Evolutionary conservation across 495 filamentous ascomycete species (phyloP).

Genomic region (Thermothielavioides terrestris): DNA sequence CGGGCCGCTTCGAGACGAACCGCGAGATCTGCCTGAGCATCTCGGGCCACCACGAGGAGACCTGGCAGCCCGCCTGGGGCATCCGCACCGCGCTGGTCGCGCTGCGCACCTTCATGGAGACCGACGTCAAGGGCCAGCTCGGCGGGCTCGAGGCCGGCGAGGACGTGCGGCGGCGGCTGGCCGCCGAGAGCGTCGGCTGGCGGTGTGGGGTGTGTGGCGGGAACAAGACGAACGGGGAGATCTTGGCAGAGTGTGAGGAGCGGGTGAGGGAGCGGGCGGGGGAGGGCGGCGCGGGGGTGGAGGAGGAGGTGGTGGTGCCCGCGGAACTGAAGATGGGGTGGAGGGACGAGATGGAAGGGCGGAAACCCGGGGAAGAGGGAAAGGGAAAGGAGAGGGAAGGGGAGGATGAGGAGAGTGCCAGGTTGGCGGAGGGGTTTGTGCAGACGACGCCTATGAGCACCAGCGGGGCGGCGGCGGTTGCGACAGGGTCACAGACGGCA

Average conservation of each 20-base stretch:
- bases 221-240: slow-evolving; percentile 57
- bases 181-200: slow-evolving; percentile 49
- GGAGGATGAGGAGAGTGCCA: slow-evolving; percentile 31
- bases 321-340: slow-evolving; percentile 51
- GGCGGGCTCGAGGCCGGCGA: slow-evolving; percentile 73
- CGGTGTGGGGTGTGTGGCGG: slow-evolving; percentile 56
- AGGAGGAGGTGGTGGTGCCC: slow-evolving; percentile 46
- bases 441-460: slow-evolving; percentile 25
- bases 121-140: slow-evolving; percentile 66
- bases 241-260: slow-evolving; percentile 58
- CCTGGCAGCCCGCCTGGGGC: slow-evolving; percentile 97
- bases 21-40: slow-evolving; percentile 94
- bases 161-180: slow-evolving; percentile 54
- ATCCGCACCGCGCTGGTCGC: slow-evolving; percentile 71
- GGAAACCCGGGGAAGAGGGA: slow-evolving; percentile 4
- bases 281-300: slow-evolving; percentile 15
- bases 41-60: slow-evolving; percentile 91
- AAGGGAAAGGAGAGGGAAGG: slow-evolving; percentile 10
- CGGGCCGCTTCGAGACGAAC: slow-evolving; percentile 90
- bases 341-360: slow-evolving; percentile 41
- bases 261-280: slow-evolving; percentile 44
- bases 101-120: slow-evolving; percentile 66
- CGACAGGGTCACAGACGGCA: slow-evolving; percentile 4
- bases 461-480: neutral
- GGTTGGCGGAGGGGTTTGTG: slow-evolving; percentile 44